These are phyloP conservation scores for Irpex sp. DNA, from an alignment of 1,284 basidiomycete genomes.

Conservation along the genomic window DNA sequence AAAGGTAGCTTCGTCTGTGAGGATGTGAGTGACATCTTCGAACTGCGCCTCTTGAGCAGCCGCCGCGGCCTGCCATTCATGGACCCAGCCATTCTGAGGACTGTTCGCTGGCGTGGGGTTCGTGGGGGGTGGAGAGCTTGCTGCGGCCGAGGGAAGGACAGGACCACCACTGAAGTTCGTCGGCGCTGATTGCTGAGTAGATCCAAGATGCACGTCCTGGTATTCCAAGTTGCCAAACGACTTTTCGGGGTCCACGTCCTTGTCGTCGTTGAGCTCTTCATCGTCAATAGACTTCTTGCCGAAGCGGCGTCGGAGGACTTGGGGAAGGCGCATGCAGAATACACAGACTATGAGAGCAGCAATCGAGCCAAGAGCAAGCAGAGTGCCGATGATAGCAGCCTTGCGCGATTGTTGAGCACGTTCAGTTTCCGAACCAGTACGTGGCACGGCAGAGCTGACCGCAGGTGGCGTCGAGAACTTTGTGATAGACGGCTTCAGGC, in stretches of 20 bases:
- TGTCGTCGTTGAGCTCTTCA: slow-evolving; percentile 9
- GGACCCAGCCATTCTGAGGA: slow-evolving; percentile 5
- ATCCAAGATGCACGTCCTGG: background rate
- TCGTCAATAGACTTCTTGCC: slow-evolving; percentile 3
- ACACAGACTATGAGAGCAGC: slow-evolving; percentile 20
- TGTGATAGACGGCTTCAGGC: background rate
- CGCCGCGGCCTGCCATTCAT: background rate
- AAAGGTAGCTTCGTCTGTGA: slow-evolving; percentile 19
- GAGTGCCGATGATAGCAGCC: slow-evolving; percentile 23
- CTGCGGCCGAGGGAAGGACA: background rate
- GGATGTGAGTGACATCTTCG: slow-evolving; percentile 26
- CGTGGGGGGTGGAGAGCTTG: slow-evolving; percentile 7
- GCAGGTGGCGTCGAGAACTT: background rate
- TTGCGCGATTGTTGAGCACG: slow-evolving; percentile 18
- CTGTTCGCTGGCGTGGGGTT: background rate
- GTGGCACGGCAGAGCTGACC: background rate
- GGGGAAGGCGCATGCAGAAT: slow-evolving; percentile 24
- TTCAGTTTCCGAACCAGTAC: slow-evolving; percentile 11
- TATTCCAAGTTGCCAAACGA: background rate
- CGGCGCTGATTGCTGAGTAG: background rate
- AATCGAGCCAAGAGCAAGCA: slow-evolving; percentile 23
- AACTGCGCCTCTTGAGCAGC: slow-evolving; percentile 18
- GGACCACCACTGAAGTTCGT: background rate
- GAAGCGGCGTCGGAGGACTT: slow-evolving; percentile 10
- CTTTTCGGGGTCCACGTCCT: slow-evolving; percentile 2